Percentiles rank a stretch among this genome's conserved stretches.
Evolutionary conservation across 2,329 filamentous ascomycete genomes (phyloP).

Genomic region (Ceratocystis cacaofunesta): DNA sequence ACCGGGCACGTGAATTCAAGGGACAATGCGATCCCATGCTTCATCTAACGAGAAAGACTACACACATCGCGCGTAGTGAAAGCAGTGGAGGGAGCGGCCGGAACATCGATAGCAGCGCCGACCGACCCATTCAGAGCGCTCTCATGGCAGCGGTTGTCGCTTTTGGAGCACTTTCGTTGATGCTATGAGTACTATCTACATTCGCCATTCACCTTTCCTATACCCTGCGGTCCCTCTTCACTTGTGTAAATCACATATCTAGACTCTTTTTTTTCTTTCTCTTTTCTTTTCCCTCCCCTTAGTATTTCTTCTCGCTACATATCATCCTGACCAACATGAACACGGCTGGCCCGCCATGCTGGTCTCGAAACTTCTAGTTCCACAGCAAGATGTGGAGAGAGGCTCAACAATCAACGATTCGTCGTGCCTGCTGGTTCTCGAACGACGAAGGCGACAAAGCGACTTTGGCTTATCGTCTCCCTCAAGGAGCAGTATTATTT

Average conservation of each 20-base stretch:
- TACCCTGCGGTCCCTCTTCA: not conserved
- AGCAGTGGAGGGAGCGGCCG: slow-evolving; percentile 9
- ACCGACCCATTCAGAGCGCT: slow-evolving; percentile 16
- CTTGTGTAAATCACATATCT: not conserved
- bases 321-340: not conserved
- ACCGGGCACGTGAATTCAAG: slow-evolving; percentile 19
- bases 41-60: not conserved
- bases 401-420: not conserved
- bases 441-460: not conserved
- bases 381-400: not conserved
- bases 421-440: not conserved
- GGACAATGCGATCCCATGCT: slow-evolving; percentile 18
- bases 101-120: slow-evolving; percentile 16
- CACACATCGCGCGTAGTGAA: not conserved
- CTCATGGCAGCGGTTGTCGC: slow-evolving; percentile 15
- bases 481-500: not conserved
- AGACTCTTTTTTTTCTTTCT: not conserved
- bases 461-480: not conserved
- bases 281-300: not conserved
- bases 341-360: slow-evolving; percentile 8
- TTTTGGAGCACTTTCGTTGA: slow-evolving; percentile 8
- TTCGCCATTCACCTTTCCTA: not conserved
- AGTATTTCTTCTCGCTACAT: slow-evolving; percentile 1
- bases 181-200: not conserved
- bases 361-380: not conserved